Conservation (phyloP, 306 rosid genomes). For the Rubus idaeus region DNA sequence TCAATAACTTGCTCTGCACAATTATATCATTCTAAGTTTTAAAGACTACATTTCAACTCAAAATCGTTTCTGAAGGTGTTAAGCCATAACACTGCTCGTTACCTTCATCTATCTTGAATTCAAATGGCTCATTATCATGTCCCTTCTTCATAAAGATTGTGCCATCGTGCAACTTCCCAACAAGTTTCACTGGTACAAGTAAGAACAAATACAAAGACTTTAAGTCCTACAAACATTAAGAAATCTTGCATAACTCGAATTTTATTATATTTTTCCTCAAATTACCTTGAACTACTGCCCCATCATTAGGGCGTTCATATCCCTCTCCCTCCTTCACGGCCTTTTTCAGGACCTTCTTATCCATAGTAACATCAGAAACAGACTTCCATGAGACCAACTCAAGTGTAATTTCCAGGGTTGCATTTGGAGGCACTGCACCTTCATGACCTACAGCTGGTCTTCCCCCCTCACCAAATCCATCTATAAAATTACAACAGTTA, state of each 20-base stretch:
- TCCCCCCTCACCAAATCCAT: constrained; percentile 86
- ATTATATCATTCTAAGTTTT: neutral
- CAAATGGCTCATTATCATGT: constrained; percentile 48
- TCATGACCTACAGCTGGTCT: constrained; percentile 54
- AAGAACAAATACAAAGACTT: neutral
- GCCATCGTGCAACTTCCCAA: constrained; percentile 72
- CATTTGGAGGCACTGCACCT: constrained; percentile 76
- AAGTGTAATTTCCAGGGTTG: constrained; percentile 58
- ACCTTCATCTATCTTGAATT: constrained; percentile 87
- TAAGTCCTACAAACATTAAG: neutral
- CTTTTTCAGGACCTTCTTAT: constrained; percentile 73
- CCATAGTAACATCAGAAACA: constrained; percentile 67
- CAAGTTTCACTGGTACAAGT: constrained; percentile 56
- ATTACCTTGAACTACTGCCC: constrained; percentile 55
- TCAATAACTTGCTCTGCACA: constrained; percentile 79
- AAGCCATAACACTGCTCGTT: neutral
- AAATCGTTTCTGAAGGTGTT: neutral
- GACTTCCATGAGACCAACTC: constrained; percentile 84
- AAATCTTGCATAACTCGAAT: constrained; percentile 20
- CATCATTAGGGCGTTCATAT: constrained; percentile 84
- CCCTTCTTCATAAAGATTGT: constrained; percentile 62
- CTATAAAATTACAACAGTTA: constrained; percentile 24
- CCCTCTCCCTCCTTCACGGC: constrained; percentile 80
- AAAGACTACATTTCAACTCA: neutral
- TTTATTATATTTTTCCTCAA: neutral